Conservation (phyloP, 1,284 basidiomycete species). For the Ceratobasidium sp. region DNA sequence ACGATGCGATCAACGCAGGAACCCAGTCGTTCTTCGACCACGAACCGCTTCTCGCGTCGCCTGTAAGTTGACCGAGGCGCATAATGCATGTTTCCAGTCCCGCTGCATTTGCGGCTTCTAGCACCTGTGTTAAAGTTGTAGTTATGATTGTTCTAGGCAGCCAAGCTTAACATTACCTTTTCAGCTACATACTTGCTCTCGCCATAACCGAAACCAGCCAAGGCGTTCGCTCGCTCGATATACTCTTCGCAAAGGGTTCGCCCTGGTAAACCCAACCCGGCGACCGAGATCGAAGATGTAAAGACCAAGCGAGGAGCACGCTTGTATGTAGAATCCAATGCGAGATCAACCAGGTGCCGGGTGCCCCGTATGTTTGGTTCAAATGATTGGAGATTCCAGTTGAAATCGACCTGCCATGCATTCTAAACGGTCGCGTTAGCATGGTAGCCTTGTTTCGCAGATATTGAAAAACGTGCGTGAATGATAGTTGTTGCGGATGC, state of each 20-base stretch:
- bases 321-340: conserved; percentile 22
- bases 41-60: conserved; percentile 35
- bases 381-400: conserved; percentile 39
- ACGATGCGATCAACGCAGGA: conserved; percentile 36
- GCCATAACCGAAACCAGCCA: conserved; percentile 38
- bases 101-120: conserved; percentile 22
- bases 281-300: conserved; percentile 38
- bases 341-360: conserved; percentile 35
- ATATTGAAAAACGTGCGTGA: conserved; percentile 16
- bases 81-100: conserved; percentile 30
- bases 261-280: conserved; percentile 25
- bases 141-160: neutral
- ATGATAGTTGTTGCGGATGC: conserved; percentile 26
- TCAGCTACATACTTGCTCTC: conserved; percentile 42
- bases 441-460: neutral
- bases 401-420: conserved; percentile 43
- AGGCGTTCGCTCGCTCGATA: conserved; percentile 6
- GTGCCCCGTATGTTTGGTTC: conserved; percentile 38
- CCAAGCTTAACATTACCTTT: conserved; percentile 4
- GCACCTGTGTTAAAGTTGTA: conserved; percentile 4
- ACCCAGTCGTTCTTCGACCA: conserved; percentile 41
- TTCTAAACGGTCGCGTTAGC: conserved; percentile 7
- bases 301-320: conserved; percentile 39
- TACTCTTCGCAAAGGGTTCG: conserved; percentile 30
- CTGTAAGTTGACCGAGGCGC: conserved; percentile 40